These are phyloP conservation scores for Fusarium burgessii DNA, from an alignment of 2,329 filamentous ascomycete genomes.

Conservation along the genomic window DNA sequence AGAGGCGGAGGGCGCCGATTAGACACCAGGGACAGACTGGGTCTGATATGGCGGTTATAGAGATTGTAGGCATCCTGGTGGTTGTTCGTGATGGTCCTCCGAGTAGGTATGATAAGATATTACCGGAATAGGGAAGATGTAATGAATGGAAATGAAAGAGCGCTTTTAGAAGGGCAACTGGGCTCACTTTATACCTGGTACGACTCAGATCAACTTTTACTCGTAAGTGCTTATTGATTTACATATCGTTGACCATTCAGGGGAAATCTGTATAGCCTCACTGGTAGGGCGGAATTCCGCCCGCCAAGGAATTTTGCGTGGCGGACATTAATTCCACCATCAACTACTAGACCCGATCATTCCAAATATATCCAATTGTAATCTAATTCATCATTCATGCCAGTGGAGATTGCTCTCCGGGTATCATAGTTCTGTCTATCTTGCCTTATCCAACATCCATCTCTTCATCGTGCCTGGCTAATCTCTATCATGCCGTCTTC, in stretches of 20 bases:
- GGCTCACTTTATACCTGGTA: background rate
- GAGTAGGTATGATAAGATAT: background rate
- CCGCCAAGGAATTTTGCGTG: slow-evolving; percentile 4
- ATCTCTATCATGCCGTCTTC: slow-evolving; percentile 5
- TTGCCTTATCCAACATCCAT: slow-evolving; percentile 27
- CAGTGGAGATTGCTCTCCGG: slow-evolving; percentile 34
- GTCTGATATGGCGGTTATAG: slow-evolving; percentile 84
- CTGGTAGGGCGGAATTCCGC: slow-evolving; percentile 43
- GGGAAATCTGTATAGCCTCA: slow-evolving; percentile 1
- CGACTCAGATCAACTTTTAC: background rate
- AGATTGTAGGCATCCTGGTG: slow-evolving; percentile 75
- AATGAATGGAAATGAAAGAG: background rate
- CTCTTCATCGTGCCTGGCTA: background rate
- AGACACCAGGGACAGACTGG: slow-evolving; percentile 86
- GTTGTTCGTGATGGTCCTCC: background rate
- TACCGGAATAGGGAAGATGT: background rate
- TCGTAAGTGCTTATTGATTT: background rate
- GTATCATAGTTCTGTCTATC: slow-evolving; percentile 39
- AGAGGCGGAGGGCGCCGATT: slow-evolving; percentile 80
- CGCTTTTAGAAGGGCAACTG: background rate
- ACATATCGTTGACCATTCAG: background rate
- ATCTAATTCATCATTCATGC: background rate
- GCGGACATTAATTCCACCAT: background rate
- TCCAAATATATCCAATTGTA: background rate
- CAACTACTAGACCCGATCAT: background rate